These are phyloP conservation scores for Claviceps humidiphila DNA, from an alignment of 2,329 filamentous ascomycete species.

Conservation along the genomic window DNA sequence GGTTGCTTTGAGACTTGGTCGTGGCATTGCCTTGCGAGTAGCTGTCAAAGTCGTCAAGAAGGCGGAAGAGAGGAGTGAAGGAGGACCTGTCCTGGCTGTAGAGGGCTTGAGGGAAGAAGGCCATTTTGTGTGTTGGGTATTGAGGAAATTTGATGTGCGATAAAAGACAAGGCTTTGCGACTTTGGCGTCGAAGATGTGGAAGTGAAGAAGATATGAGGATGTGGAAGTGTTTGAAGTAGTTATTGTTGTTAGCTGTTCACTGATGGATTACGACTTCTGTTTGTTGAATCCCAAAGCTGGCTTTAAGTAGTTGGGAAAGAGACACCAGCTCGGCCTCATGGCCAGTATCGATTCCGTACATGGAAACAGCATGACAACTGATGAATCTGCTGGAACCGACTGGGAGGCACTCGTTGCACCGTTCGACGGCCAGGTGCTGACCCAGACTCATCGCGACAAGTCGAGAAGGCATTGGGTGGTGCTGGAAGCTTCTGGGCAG, in stretches of 20 bases:
- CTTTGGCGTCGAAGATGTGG: not conserved
- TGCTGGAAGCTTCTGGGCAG: conserved; percentile 9
- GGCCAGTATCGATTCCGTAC: not conserved
- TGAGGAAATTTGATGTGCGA: conserved; percentile 8
- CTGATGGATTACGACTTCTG: not conserved
- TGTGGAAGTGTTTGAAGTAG: not conserved
- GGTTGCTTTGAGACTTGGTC: conserved; percentile 14
- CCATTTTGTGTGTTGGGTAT: conserved; percentile 37
- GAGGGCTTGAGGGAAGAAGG: conserved; percentile 43
- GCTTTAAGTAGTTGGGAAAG: not conserved
- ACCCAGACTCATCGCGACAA: conserved; percentile 1
- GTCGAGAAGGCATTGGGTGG: not conserved
- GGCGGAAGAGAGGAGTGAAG: conserved; percentile 48
- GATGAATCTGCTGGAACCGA: conserved; percentile 13
- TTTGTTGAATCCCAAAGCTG: not conserved
- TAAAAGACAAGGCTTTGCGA: not conserved
- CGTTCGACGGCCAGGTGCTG: conserved; percentile 5
- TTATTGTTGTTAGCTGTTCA: not conserved
- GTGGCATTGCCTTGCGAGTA: conserved; percentile 29
- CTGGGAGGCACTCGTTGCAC: not conserved
- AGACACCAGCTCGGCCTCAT: not conserved
- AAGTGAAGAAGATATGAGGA: not conserved
- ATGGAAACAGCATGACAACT: not conserved
- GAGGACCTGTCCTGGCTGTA: conserved; percentile 36
- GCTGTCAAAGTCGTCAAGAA: conserved; percentile 50